phyloP scores from a whole-genome alignment of 208 protist species.

The Trypanosoma mega region DNA sequence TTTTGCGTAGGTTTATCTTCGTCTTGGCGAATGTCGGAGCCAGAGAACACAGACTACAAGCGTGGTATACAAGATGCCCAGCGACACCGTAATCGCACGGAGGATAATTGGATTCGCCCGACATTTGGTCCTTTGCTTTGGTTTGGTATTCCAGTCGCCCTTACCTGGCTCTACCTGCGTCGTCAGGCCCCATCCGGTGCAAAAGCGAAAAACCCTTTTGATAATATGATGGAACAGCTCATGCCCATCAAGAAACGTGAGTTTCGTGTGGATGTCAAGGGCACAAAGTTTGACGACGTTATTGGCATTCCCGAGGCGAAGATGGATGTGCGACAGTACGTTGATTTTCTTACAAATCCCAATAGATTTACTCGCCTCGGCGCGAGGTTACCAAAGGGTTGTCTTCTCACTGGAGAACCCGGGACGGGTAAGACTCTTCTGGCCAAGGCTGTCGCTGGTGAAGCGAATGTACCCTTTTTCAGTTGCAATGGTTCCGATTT shows the following conservation, averaged over 20 bases:
- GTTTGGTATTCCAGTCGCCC: conserved; percentile 64
- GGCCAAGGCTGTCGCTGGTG: conserved; percentile 96
- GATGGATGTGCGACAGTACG: conserved; percentile 96
- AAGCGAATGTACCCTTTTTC: conserved; percentile 95
- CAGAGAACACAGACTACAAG: conserved; percentile 42
- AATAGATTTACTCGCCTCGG: conserved; percentile 95
- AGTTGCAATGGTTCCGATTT: conserved; percentile 96
- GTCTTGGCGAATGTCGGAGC: conserved; percentile 5
- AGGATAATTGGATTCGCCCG: conserved; percentile 81
- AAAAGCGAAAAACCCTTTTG: conserved; percentile 49
- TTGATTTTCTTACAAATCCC: conserved; percentile 96
- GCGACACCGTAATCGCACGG: conserved; percentile 60
- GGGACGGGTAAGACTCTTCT: conserved; percentile 98
- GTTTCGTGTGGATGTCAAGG: conserved; percentile 86
- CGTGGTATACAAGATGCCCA: conserved; percentile 71
- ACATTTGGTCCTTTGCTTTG: conserved; percentile 74
- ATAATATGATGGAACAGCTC: conserved; percentile 84
- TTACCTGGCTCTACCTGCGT: conserved; percentile 57
- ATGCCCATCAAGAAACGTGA: conserved; percentile 87
- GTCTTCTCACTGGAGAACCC: conserved; percentile 95
- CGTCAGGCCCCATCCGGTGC: conserved; percentile 34
- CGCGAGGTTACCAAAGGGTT: conserved; percentile 95
- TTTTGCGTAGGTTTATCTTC: too few species aligned
- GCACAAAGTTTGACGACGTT: conserved; percentile 92
- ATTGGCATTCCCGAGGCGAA: conserved; percentile 97